A percentile compares a stretch with the other conserved stretches of the same genome.
Conservation (phyloP, 1,284 basidiomycete species). For the Ustilago esculenta region DNA sequence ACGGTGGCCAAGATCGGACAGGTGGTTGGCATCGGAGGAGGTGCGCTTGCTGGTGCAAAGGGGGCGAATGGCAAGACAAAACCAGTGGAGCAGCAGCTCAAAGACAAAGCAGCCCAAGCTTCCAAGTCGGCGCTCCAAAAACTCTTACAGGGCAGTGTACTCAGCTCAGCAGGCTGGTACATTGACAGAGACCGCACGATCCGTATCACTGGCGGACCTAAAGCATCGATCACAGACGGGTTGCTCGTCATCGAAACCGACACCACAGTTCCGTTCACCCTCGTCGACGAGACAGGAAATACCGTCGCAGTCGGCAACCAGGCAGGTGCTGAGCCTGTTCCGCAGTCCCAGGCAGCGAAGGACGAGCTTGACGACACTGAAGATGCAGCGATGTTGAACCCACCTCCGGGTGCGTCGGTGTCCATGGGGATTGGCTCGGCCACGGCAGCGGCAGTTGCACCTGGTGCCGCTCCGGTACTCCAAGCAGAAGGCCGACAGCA, state of each 20-base stretch:
- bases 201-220: conserved; percentile 53
- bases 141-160: conserved; percentile 51
- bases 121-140: conserved; percentile 49
- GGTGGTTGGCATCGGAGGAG: conserved; percentile 56
- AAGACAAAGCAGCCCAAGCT: conserved; percentile 32
- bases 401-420: conserved; percentile 5
- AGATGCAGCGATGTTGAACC: conserved; percentile 36
- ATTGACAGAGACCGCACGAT: conserved; percentile 56
- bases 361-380: conserved; percentile 29
- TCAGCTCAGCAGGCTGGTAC: conserved; percentile 59
- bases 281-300: conserved; percentile 55
- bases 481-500: conserved; percentile 29
- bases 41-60: conserved; percentile 36
- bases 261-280: conserved; percentile 37
- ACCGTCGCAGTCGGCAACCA: conserved; percentile 47
- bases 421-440: conserved; percentile 27
- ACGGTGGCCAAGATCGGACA: conserved; percentile 53
- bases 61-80: conserved; percentile 36
- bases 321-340: conserved; percentile 35
- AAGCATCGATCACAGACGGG: conserved; percentile 46
- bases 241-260: conserved; percentile 58
- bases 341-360: conserved; percentile 6
- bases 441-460: conserved; percentile 16
- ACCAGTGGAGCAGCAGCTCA: conserved; percentile 38
- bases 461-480: conserved; percentile 25